A percentile compares a stretch with the other conserved stretches of the same genome.
These are phyloP conservation scores for Fusarium robinianum DNA, from an alignment of 2,329 filamentous ascomycete genomes.

Conservation along the genomic window DNA sequence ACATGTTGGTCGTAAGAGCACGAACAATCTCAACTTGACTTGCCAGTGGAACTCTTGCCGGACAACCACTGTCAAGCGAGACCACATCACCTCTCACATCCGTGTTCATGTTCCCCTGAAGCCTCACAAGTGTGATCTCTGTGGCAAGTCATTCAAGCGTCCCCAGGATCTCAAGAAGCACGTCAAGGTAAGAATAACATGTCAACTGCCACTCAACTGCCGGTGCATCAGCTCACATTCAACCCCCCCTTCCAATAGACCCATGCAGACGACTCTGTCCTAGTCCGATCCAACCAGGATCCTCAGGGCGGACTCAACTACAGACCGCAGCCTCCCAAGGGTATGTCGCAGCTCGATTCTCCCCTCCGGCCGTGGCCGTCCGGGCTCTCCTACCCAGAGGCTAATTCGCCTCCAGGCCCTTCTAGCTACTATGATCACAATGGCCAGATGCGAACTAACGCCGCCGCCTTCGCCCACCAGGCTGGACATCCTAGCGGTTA, in stretches of 20 bases:
- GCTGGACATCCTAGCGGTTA: constrained; percentile 57
- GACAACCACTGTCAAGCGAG: constrained; percentile 96
- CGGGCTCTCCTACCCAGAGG: constrained; percentile 41
- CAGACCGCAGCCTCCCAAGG: constrained; percentile 57
- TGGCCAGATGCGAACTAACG: constrained; percentile 63
- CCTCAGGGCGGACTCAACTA: constrained; percentile 59
- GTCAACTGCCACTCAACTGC: background rate
- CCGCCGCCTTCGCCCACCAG: constrained; percentile 61
- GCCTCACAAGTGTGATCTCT: constrained; percentile 99
- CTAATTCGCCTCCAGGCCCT: constrained; percentile 54
- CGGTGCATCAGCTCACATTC: constrained; percentile 28
- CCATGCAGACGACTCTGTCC: constrained; percentile 91
- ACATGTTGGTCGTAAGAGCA: constrained; percentile 98
- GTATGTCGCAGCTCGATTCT: constrained; percentile 46
- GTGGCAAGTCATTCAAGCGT: constrained; percentile 98
- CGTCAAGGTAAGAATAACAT: constrained; percentile 69
- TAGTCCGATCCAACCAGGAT: constrained; percentile 58
- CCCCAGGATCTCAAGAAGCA: constrained; percentile 99
- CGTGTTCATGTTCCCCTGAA: constrained; percentile 98
- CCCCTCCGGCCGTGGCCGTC: constrained; percentile 13
- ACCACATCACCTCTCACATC: constrained; percentile 99
- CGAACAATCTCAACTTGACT: constrained; percentile 96
- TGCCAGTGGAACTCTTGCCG: constrained; percentile 97
- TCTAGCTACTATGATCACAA: constrained; percentile 68
- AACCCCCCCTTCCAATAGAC: constrained; percentile 62